A percentile compares a stretch with the other conserved stretches of the same genome.
These are phyloP conservation scores for Skeletonema marinoi DNA, from an alignment of 108 stramenopile genomes.

Conservation along the genomic window DNA sequence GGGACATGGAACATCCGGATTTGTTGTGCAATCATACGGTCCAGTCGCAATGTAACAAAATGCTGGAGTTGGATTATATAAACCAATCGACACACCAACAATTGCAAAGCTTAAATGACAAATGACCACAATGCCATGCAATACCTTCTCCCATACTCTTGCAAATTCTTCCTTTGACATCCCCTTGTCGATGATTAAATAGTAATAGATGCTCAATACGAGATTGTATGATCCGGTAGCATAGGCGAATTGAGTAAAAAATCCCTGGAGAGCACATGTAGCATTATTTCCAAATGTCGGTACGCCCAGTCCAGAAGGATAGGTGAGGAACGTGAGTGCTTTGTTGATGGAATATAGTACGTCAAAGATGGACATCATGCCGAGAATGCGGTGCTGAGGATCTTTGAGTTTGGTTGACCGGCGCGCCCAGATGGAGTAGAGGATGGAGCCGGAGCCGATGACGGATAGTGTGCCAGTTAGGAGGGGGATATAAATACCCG, in stretches of 20 bases:
- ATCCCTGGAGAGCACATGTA: not conserved
- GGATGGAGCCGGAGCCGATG: constrained; percentile 23
- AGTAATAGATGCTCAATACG: constrained; percentile 5
- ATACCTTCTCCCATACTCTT: not conserved
- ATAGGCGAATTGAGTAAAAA: constrained; percentile 6
- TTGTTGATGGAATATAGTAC: not conserved
- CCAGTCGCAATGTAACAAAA: not conserved
- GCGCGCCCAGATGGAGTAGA: constrained; percentile 27
- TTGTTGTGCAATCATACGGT: not conserved
- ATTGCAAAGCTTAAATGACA: constrained; percentile 9
- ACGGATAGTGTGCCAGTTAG: constrained; percentile 31
- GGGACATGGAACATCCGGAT: not conserved
- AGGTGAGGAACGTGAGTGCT: constrained; percentile 1
- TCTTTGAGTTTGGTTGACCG: constrained; percentile 13
- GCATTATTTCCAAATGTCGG: constrained; percentile 7
- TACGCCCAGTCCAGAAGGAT: not conserved
- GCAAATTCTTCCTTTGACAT: not conserved
- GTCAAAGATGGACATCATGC: constrained; percentile 12
- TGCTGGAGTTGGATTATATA: not conserved
- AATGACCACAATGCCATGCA: not conserved
- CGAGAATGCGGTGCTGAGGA: constrained; percentile 28
- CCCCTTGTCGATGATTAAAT: not conserved
- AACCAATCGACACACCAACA: not conserved
- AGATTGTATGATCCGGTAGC: constrained; percentile 7
- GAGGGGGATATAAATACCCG: constrained; percentile 18